These are phyloP conservation scores for Mrakia hoshinonis DNA, from an alignment of 768 basidiomycete genomes.

Conservation along the genomic window DNA sequence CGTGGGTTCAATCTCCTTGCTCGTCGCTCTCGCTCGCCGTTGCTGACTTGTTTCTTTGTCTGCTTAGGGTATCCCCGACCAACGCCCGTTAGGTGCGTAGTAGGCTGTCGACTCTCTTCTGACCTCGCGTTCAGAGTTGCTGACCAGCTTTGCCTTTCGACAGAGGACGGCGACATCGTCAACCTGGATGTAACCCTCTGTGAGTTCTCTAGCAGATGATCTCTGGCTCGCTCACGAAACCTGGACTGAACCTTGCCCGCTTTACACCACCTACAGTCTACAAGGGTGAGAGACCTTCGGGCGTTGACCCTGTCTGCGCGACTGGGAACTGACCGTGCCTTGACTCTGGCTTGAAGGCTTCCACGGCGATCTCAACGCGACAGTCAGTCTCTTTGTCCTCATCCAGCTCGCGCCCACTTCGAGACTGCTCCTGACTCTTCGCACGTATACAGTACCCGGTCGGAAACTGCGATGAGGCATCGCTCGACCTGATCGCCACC, in stretches of 20 bases:
- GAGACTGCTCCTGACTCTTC: background rate
- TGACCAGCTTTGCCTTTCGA: conserved; percentile 53
- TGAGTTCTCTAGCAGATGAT: conserved; percentile 29
- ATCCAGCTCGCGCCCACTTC: background rate
- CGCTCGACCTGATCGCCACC: conserved; percentile 68
- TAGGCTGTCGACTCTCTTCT: too few species aligned
- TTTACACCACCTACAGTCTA: conserved; percentile 33
- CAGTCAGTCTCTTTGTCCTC: conserved; percentile 29
- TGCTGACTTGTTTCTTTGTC: background rate
- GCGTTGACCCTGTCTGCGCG: too few species aligned
- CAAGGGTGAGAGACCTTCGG: conserved; percentile 32
- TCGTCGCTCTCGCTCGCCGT: background rate
- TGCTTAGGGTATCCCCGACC: conserved; percentile 75
- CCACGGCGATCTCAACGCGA: conserved; percentile 60
- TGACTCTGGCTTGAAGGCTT: conserved; percentile 51
- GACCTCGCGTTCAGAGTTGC: too few species aligned
- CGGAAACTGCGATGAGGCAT: conserved; percentile 55
- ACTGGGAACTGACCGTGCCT: too few species aligned
- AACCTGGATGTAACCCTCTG: conserved; percentile 58
- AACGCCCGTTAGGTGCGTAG: conserved; percentile 37
- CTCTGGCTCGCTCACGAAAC: background rate
- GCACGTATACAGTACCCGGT: conserved; percentile 64
- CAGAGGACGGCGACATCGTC: conserved; percentile 83
- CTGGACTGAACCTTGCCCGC: too few species aligned
- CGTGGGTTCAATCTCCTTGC: conserved; percentile 31